Evolutionary conservation across 2,329 filamentous ascomycete species (phyloP).

Genomic region (Exutisphaerella laricina): DNA sequence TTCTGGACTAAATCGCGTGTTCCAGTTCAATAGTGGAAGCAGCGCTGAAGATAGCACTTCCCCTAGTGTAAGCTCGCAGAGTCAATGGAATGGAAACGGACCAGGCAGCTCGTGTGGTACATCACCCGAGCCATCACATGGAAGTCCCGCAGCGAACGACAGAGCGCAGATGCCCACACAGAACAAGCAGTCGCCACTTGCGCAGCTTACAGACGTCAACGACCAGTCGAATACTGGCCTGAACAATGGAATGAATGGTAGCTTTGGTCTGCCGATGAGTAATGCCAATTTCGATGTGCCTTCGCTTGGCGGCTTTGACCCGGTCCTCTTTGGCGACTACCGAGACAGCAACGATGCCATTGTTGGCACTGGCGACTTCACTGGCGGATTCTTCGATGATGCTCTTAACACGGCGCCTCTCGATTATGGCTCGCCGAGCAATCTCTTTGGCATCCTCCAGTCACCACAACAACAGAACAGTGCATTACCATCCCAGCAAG

Average conservation of each 20-base stretch:
- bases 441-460: constrained; percentile 50
- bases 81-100: constrained; percentile 47
- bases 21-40: constrained; percentile 47
- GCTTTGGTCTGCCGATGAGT: constrained; percentile 11
- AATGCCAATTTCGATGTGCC: constrained; percentile 26
- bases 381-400: constrained; percentile 71
- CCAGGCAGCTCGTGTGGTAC: constrained; percentile 65
- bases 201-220: constrained; percentile 12
- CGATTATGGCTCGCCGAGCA: constrained; percentile 78
- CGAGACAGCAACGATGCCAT: constrained; percentile 83
- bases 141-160: constrained; percentile 55
- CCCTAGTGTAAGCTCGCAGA: constrained; percentile 48
- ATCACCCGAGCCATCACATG: constrained; percentile 68
- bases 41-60: constrained; percentile 45
- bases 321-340: constrained; percentile 85
- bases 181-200: constrained; percentile 9
- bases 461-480: constrained; percentile 31
- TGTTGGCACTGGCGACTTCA: constrained; percentile 62
- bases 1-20: constrained; percentile 41
- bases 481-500: constrained; percentile 9
- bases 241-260: constrained; percentile 17
- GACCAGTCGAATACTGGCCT: constrained; percentile 16
- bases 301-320: constrained; percentile 71
- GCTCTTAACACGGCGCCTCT: constrained; percentile 34
- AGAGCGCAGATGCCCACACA: constrained; percentile 49